Evolutionary conservation across 2,329 filamentous ascomycete genomes (phyloP), one percentile per base, ranked within the genome.

Genomic region (Exophiala viscosa): DNA sequence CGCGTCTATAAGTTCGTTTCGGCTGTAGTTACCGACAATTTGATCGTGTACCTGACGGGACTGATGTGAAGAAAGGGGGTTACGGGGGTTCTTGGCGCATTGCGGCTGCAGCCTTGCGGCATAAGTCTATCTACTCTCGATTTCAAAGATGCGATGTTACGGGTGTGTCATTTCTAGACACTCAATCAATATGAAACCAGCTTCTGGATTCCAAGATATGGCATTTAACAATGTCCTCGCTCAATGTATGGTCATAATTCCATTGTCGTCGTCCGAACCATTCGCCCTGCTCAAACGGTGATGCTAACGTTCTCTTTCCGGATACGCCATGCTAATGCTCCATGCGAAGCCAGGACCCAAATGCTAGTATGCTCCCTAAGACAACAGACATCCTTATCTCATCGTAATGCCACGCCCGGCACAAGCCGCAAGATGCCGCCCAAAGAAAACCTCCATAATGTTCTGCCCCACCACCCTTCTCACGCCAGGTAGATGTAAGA

Each of bases 401-500:
- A 38, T 55, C 28, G 10, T 34, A 14, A 3, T 2, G 3, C 20
- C 6, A 14, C 1, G 8, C 2, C 28, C 31, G 11, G 13, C 35
- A 10, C 20, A 7, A 31, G n/a, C 38, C n/a, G 7, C 13, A 41
- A 11, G 9, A 41, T 13, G 6, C 6, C n/a, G 18, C 38, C n/a
- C 5, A 36, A 36, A 36, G 34, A 41, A 41, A 17, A 36, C 11
- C 34, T 36, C 34, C 5, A 13, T 8, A 42, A 42, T 3, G n/a
- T 28, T 28, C 3, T 7, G 23, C 5, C 8, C 5, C 15, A 36
- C 15, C 34, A 36, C 42, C 7, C 20, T 14, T 6, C 11, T 56
- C 47, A 67, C 41, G 65, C 65, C 51, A 67, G 45, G 52, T 67
- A 67, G 9, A 48, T 42, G 54, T 67, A 67, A 2, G 65, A 59